Conservation (phyloP, 2,329 filamentous ascomycete species). For the Bimuria novae-zelandiae region DNA sequence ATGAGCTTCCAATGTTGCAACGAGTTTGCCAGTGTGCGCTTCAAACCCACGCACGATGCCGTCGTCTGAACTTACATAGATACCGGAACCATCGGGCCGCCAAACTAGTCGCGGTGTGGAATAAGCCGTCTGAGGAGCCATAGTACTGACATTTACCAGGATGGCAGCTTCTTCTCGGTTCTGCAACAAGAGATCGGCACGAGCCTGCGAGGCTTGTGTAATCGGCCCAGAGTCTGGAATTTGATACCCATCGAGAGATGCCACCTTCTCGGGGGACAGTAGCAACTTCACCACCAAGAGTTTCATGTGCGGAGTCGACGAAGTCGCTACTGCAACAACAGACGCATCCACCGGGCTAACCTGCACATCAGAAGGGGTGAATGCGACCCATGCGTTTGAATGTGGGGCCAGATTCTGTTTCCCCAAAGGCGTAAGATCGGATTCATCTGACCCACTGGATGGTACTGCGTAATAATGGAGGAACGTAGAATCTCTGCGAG, state of each 20-base stretch:
- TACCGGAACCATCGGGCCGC: slow-evolving; percentile 64
- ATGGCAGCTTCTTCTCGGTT: slow-evolving; percentile 65
- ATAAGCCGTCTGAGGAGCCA: slow-evolving; percentile 67
- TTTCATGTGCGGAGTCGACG: slow-evolving; percentile 65
- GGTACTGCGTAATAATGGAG: slow-evolving; percentile 59
- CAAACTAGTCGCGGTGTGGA: slow-evolving; percentile 66
- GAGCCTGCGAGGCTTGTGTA: slow-evolving; percentile 58
- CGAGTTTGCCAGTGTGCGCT: slow-evolving; percentile 61
- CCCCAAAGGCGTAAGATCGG: slow-evolving; percentile 50
- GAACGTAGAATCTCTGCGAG: slow-evolving; percentile 62
- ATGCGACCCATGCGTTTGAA: slow-evolving; percentile 67
- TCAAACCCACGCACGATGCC: slow-evolving; percentile 65
- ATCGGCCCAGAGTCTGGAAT: slow-evolving; percentile 18
- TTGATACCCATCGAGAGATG: slow-evolving; percentile 6
- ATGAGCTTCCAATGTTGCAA: slow-evolving; percentile 58
- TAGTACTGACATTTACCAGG: slow-evolving; percentile 61
- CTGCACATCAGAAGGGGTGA: slow-evolving; percentile 63
- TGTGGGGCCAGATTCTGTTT: slow-evolving; percentile 65
- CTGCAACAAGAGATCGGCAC: slow-evolving; percentile 56
- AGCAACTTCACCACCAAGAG: slow-evolving; percentile 63
- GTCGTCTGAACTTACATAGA: slow-evolving; percentile 70
- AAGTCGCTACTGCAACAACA: slow-evolving; percentile 64
- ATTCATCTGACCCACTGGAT: slow-evolving; percentile 11
- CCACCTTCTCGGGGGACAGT: slow-evolving; percentile 48
- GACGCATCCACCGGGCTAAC: slow-evolving; percentile 59